Base-by-base conservation (phyloP, 257 asterid species). In the Nicotiana paniculata region DNA sequence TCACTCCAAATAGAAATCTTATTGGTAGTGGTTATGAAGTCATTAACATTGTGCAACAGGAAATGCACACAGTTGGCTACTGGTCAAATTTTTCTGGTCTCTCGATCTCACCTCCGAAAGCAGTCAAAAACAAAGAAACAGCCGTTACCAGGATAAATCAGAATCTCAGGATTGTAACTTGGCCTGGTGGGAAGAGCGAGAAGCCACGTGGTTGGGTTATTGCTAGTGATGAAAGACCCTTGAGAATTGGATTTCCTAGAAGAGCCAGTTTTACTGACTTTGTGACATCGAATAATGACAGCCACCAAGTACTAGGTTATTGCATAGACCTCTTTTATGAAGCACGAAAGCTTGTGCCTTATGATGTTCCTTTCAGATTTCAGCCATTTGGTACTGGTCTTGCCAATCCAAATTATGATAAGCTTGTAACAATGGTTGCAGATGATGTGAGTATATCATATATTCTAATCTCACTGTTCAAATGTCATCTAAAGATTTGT, bases 151-250 rank as follows among this genome's bases (percentile, higher is more conserved):
- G 28, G 17, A 53, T 67, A 53, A 83, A 82, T 55, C 87, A 82
- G 72, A 87, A 68, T 58, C 83, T 87, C 82, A 84, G 32, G 1
- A 30, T 70, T 61, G 83, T 83, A 66, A 85, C 61, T 39, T 87
- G 90, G 90, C 88, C 90, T 35, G 88, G 90, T 32, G 88, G 88
- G 43, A 81, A 28, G 68, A 83, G 81, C 26, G 61, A n/a, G 46
- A 87, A 39, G 72, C 88, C 90, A 9, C 88, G 90, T 81, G 90
- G 90, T 13, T 87, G 88, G 86, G 85, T 76, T 32, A 39, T 87
- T 85, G 83, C 85, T 69, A 54, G 64, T 63, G 77, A 78, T 54
- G 88, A 70, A 55, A 85, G 70, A 51, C 86, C 88, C 2, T 77
- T 82, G 72, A 76, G 76, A 65, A 83, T 87, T 77, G 90, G 86